These are phyloP conservation scores for Amphibolis antarctica DNA, from an alignment of 106 monocot species.

Conservation along the genomic window DNA sequence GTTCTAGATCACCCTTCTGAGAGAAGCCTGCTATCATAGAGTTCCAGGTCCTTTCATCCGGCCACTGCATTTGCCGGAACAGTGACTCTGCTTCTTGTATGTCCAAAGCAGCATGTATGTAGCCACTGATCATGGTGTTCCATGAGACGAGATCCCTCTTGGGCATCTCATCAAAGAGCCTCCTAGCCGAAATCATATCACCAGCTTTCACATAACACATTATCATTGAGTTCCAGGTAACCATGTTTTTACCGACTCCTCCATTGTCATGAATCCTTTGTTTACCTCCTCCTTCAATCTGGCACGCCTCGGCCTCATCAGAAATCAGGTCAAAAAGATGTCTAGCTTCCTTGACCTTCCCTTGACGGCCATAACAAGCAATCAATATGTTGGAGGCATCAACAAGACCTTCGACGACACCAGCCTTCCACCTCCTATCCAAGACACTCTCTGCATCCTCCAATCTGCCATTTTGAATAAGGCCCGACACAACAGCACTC, in stretches of 20 bases:
- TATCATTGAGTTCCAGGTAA: slow-evolving; percentile 92
- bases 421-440: slow-evolving; percentile 2
- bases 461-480: slow-evolving; percentile 33
- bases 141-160: slow-evolving; percentile 56
- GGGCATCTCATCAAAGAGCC: slow-evolving; percentile 71
- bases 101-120: slow-evolving; percentile 18
- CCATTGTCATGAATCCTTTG: background rate
- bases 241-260: slow-evolving; percentile 29
- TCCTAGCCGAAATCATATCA: slow-evolving; percentile 34
- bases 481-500: slow-evolving; percentile 42
- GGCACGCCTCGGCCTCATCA: too few species aligned
- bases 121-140: slow-evolving; percentile 84
- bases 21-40: slow-evolving; percentile 53
- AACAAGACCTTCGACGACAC: slow-evolving; percentile 20
- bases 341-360: slow-evolving; percentile 40
- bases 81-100: slow-evolving; percentile 50
- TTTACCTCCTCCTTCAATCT: background rate
- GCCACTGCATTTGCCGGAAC: slow-evolving; percentile 31
- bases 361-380: slow-evolving; percentile 42
- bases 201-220: slow-evolving; percentile 66
- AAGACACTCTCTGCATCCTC: slow-evolving; percentile 42
- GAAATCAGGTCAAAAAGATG: slow-evolving; percentile 51
- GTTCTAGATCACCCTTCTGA: slow-evolving; percentile 36
- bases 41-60: slow-evolving; percentile 62
- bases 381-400: slow-evolving; percentile 77